phyloP scores from a whole-genome alignment of 2,329 filamentous ascomycete species.

The Trichoderma arundinaceum region DNA sequence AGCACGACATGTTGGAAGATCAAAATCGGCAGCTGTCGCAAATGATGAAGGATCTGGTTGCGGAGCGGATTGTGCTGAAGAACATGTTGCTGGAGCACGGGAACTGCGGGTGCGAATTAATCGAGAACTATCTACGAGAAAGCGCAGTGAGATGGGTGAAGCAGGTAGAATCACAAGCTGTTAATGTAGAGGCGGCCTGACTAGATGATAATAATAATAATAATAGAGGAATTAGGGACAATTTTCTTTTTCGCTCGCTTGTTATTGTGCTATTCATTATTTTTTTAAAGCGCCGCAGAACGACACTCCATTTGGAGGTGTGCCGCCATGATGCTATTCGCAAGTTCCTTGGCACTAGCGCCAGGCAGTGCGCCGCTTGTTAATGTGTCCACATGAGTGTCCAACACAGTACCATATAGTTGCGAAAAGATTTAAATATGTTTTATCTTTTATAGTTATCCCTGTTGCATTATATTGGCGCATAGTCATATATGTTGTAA shows the following conservation, averaged over 20 bases:
- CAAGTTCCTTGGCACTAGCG: not conserved
- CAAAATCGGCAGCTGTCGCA: conserved; percentile 14
- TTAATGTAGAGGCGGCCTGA: conserved; percentile 29
- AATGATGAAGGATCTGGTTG: conserved; percentile 22
- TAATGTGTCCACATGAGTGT: no score
- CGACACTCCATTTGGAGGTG: no score
- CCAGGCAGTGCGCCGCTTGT: no score
- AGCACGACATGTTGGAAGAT: conserved; percentile 21
- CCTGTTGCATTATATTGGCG: no score
- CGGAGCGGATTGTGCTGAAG: conserved; percentile 27
- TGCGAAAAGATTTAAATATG: no score
- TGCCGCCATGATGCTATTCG: not conserved
- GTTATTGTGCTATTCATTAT: no score
- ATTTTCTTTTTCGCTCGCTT: not conserved
- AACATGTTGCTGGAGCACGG: conserved; percentile 32
- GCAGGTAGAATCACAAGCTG: conserved; percentile 20
- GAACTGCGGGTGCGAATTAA: conserved; percentile 23
- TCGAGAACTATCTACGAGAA: conserved; percentile 27
- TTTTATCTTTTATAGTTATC: no score
- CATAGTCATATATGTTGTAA: not conserved
- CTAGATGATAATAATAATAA: not conserved
- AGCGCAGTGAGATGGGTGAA: conserved; percentile 28
- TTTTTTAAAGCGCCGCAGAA: no score
- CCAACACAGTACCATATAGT: no score
- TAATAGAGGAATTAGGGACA: not conserved